Base-by-base conservation (phyloP, 176 grass and related monocot genomes). In the Puccinellia tenuiflora region DNA sequence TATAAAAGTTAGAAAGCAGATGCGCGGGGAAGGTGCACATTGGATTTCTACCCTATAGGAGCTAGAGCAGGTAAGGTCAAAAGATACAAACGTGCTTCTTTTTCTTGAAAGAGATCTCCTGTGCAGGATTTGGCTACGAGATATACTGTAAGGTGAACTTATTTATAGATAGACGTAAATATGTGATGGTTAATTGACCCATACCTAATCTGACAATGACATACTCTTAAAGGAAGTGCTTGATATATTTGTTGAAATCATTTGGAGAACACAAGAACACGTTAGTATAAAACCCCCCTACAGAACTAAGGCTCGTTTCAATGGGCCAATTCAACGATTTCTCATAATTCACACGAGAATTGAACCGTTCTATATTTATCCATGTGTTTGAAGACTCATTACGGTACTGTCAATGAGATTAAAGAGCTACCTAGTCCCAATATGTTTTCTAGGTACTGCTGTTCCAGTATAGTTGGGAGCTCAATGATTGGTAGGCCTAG, bases 401-500 rank as follows among this genome's bases (percentile, higher is more conserved):
- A 33, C 7, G 61, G 3, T 26, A 71, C n/a, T n/a, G n/a, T 47
- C 22, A 48, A 16, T 10, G 47, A 47, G 45, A 48, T 30, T 48
- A 46, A 73, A 73, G 14, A 48, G 15, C 43, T 48, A 73, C 69
- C 69, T 48, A 71, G n/a, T 71, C 6, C 39, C 68, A 71, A 13
- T 6, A 24, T 73, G 24, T 16, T 18, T 72, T 72, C 7, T 11
- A 73, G 70, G 70, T 74, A 61, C 69, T 63, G 40, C 33, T 77
- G 30, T 77, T 85, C 88, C 62, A 22, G 43, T 54, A 12, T 85
- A 66, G 64, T 81, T 85, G 70, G 82, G 81, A 71, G 34, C 59
- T 85, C 87, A 51, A 68, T 37, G 60, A 85, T 85, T 89, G 86
- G 81, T 62, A 48, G 60, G 31, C 53, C 51, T 40, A 63, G 45